Evolutionary conservation across 805 yeast genomes (phyloP), one percentile per base, ranked within the genome.

Genomic region (Diddensiella santjacobensis): DNA sequence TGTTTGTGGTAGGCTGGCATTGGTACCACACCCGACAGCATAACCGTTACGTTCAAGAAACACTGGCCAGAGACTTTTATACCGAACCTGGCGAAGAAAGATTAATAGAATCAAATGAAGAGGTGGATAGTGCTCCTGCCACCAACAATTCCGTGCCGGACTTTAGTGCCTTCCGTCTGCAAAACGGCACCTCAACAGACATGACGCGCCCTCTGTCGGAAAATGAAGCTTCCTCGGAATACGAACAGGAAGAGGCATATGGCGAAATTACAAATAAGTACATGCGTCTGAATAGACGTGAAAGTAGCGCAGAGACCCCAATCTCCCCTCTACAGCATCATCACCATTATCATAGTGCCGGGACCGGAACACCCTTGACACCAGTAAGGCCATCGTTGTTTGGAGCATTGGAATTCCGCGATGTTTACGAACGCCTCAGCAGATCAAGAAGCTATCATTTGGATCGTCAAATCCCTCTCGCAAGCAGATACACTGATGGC

Each of bases 1-100:
- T 67, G 64, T 51, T 81, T 64, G 68, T 72, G 19, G 60, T 74
- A 2, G 30, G 62, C 17, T 67, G 79, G 72, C 77, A 77, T 52
- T 68, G 70, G 68, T 33, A 55, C 17, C 22, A 42, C 19, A 38
- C 49, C 29, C 36, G 47, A 24, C 36, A 30, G 26, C 45, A 51
- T 13, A 45, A 37, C 13, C 31, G 30, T 29, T 30, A 50, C 5
- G 38, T 61, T 43, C 13, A 49, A 22, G 63, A 58, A 24, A 40
- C 52, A 13, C 15, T 44, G 45, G 60, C 56, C 20, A 36, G 60
- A 55, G 47, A 65, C 55, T 55, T 48, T 6, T 49, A 46, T 24
- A 44, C 51, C 35, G 55, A 45, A 41, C 22, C 47, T 50, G 46
- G 64, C 48, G 42, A 55, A 48, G 49, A 51, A 33, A 46, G 33